phyloP scores from a whole-genome alignment of 1,284 basidiomycete species.

The Kalmanozyma brasiliensis region DNA sequence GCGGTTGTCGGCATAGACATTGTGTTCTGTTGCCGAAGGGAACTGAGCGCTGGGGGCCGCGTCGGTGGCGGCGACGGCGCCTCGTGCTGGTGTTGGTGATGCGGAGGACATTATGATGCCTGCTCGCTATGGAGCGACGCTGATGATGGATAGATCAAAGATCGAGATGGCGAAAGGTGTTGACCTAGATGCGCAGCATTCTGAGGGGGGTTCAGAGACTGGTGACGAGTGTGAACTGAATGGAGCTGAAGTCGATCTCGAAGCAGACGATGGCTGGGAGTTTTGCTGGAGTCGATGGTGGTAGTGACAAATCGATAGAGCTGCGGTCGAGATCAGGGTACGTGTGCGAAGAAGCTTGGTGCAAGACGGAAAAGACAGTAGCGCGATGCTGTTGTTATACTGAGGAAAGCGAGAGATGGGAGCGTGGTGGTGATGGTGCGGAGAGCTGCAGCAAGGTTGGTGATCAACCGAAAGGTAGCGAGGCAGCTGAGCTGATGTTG shows the following conservation, averaged over 20 bases:
- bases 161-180: not conserved
- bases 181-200: too few relatives aligned
- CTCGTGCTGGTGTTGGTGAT: not conserved
- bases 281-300: too few relatives aligned
- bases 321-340: too few relatives aligned
- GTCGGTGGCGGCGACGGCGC: not conserved
- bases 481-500: not conserved
- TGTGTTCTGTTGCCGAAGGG: slow-evolving; percentile 38
- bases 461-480: slow-evolving; percentile 1
- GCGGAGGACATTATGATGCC: not conserved
- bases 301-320: too few relatives aligned
- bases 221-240: too few relatives aligned
- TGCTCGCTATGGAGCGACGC: not conserved
- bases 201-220: too few relatives aligned
- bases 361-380: too few relatives aligned
- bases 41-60: slow-evolving; percentile 1
- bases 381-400: too few relatives aligned
- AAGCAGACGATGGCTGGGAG: too few relatives aligned
- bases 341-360: too few relatives aligned
- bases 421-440: not conserved
- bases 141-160: not conserved
- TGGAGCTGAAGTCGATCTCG: too few relatives aligned
- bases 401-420: not conserved
- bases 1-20: slow-evolving; percentile 47
- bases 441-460: not conserved